Percentiles rank a stretch among this genome's conserved stretches.
These are phyloP conservation scores for Ustilago bromivora DNA, from an alignment of 1,284 basidiomycete species.

Conservation along the genomic window DNA sequence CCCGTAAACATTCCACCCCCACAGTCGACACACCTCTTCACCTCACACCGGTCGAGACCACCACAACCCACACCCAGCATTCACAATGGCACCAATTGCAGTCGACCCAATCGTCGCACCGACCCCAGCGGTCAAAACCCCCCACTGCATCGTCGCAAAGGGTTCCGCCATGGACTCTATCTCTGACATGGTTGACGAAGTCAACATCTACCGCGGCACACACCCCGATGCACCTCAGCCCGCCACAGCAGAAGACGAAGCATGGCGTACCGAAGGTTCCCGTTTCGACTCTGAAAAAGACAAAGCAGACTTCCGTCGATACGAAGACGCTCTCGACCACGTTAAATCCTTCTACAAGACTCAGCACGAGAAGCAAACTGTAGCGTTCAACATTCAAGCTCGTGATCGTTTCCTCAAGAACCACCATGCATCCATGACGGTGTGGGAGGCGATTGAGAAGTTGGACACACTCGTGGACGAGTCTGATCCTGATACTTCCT, in stretches of 20 bases:
- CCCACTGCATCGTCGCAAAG: conserved; percentile 22
- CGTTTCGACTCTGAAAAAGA: conserved; percentile 82
- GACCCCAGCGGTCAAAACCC: conserved; percentile 15
- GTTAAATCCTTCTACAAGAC: conserved; percentile 89
- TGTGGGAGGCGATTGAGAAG: conserved; percentile 92
- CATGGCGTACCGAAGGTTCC: conserved; percentile 69
- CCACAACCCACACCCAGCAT: not conserved
- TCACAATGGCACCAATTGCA: conserved; percentile 42
- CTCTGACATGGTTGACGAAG: conserved; percentile 52
- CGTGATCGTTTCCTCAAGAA: conserved; percentile 47
- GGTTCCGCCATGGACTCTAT: conserved; percentile 48
- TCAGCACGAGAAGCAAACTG: conserved; percentile 84
- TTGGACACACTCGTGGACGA: conserved; percentile 89
- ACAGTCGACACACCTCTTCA: not conserved
- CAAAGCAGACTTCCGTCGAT: conserved; percentile 74
- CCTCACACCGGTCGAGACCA: not conserved
- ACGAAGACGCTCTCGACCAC: conserved; percentile 79
- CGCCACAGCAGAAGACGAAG: conserved; percentile 25
- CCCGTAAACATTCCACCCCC: conserved; percentile 2
- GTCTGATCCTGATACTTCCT: conserved; percentile 76
- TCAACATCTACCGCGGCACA: conserved; percentile 53
- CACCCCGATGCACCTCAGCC: conserved; percentile 47
- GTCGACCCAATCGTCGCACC: conserved; percentile 24
- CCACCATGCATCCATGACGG: conserved; percentile 65
- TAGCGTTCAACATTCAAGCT: conserved; percentile 53